phyloP scores from a whole-genome alignment of 352 stramenopile genomes.

The Pythium volutum region DNA sequence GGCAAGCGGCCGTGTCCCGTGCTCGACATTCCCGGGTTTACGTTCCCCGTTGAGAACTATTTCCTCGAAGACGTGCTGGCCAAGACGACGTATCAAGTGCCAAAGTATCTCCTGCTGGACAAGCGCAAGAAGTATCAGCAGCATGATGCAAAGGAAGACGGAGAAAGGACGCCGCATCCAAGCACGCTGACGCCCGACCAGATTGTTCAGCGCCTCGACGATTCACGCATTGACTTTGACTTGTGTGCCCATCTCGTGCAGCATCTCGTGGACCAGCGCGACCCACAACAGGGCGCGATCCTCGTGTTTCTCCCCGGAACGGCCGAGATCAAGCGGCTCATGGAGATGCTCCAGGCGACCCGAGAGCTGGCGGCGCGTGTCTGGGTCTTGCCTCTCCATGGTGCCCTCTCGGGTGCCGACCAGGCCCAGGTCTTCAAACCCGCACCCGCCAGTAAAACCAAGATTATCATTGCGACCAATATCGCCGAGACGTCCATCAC shows the following conservation, averaged over 20 bases:
- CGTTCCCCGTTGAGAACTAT: conserved; percentile 72
- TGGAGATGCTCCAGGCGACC: conserved; percentile 59
- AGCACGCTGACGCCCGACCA: conserved; percentile 38
- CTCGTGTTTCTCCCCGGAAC: conserved; percentile 82
- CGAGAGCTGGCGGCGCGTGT: conserved; percentile 33
- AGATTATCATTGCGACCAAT: conserved; percentile 88
- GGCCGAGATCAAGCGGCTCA: conserved; percentile 77
- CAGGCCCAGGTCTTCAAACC: conserved; percentile 74
- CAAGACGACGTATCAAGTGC: conserved; percentile 60
- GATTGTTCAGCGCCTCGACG: conserved; percentile 77
- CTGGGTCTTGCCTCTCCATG: conserved; percentile 74
- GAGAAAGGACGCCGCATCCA: conserved; percentile 24
- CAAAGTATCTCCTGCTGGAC: conserved; percentile 47
- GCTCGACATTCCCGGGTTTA: conserved; percentile 84
- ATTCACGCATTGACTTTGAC: conserved; percentile 94
- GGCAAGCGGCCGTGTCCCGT: conserved; percentile 46
- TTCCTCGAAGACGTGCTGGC: conserved; percentile 78
- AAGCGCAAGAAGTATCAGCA: conserved; percentile 44
- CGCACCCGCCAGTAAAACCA: conserved; percentile 59
- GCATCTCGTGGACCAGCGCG: conserved; percentile 53
- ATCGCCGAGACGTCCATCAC: conserved; percentile 90
- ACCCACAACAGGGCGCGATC: conserved; percentile 47
- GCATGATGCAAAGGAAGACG: conserved; percentile 1
- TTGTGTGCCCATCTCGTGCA: conserved; percentile 85
- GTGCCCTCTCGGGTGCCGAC: conserved; percentile 65